Conservation (phyloP, 371 early-diverging fungal genomes). For the Mucor racemosus region DNA sequence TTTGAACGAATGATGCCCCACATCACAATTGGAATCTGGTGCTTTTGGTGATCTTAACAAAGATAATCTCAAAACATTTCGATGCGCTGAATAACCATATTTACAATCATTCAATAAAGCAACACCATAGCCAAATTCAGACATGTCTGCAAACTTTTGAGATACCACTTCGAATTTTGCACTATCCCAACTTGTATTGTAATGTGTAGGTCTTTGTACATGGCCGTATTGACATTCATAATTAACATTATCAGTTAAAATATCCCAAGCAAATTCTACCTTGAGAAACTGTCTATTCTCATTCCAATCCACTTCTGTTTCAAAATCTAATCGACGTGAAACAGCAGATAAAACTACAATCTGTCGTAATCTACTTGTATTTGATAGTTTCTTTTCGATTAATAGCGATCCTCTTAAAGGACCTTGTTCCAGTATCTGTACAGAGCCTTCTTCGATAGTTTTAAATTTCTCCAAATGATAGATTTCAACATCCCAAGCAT, state of each 20-base stretch:
- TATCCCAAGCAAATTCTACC: constrained; percentile 88
- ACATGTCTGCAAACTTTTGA: constrained; percentile 92
- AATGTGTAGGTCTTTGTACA: constrained; percentile 88
- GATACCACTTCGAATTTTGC: constrained; percentile 95
- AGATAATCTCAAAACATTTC: constrained; percentile 77
- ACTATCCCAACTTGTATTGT: constrained; percentile 90
- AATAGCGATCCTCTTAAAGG: constrained; percentile 79
- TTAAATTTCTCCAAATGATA: constrained; percentile 87
- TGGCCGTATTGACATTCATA: constrained; percentile 94
- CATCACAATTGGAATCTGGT: constrained; percentile 40
- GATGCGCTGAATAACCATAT: constrained; percentile 81
- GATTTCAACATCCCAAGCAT: constrained; percentile 77
- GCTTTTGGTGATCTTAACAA: constrained; percentile 87
- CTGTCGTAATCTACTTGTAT: constrained; percentile 70
- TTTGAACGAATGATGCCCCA: constrained; percentile 77
- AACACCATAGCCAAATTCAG: constrained; percentile 91
- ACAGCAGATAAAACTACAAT: constrained; percentile 70
- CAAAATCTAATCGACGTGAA: constrained; percentile 85
- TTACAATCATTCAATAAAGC: constrained; percentile 91
- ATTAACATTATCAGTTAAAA: constrained; percentile 77
- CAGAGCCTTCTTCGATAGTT: constrained; percentile 45
- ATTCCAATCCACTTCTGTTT: constrained; percentile 89
- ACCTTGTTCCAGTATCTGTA: constrained; percentile 74
- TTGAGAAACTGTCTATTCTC: constrained; percentile 89
- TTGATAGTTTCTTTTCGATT: constrained; percentile 65